Evolutionary conservation across 2,329 filamentous ascomycete species (phyloP).

Genomic region (Neurospora crassa): DNA sequence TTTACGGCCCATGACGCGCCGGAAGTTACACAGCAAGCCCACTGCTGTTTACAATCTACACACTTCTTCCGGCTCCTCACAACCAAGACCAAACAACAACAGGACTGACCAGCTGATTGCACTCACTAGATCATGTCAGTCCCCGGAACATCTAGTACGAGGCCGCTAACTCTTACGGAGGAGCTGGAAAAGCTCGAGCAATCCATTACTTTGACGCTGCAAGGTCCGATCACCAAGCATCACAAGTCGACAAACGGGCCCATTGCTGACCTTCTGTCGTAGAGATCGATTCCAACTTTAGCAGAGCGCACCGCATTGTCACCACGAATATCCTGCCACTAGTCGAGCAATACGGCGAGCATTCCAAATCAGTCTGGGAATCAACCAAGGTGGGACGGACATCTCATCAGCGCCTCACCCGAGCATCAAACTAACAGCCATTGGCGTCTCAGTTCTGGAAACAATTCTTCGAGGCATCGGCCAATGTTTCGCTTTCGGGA

Average conservation of each 20-base stretch:
- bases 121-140: constrained; percentile 36
- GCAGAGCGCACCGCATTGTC: constrained; percentile 89
- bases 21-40: background rate
- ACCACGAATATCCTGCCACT: constrained; percentile 87
- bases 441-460: constrained; percentile 75
- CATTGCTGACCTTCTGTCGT: constrained; percentile 2
- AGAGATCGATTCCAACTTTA: constrained; percentile 99
- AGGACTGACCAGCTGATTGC: constrained; percentile 1
- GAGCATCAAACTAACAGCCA: constrained; percentile 6
- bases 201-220: constrained; percentile 88
- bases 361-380: constrained; percentile 92
- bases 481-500: constrained; percentile 90
- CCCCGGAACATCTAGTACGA: constrained; percentile 34
- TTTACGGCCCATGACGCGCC: background rate
- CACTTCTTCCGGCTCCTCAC: constrained; percentile 7
- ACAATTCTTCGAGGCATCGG: constrained; percentile 97
- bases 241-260: background rate
- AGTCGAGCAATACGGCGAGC: constrained; percentile 89
- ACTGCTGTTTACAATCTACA: background rate
- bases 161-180: constrained; percentile 72
- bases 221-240: constrained; percentile 49
- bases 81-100: constrained; percentile 4
- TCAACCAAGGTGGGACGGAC: constrained; percentile 65
- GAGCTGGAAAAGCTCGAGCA: constrained; percentile 95
- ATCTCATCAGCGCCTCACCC: background rate